phyloP scores from a whole-genome alignment of 495 filamentous ascomycete genomes.

The Penicillium pancosmium region DNA sequence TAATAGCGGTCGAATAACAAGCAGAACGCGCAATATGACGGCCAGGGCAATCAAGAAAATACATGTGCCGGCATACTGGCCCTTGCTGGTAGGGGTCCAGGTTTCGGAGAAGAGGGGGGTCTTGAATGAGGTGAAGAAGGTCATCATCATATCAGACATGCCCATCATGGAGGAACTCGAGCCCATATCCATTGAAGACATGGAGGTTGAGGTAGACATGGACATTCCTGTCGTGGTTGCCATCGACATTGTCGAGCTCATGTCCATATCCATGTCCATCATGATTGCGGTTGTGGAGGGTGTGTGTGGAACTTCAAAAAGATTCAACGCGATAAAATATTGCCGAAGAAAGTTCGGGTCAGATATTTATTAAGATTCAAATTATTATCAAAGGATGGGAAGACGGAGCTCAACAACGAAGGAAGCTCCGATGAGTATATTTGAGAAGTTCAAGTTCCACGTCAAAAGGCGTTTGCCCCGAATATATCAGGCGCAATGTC shows the following conservation, averaged over 20 bases:
- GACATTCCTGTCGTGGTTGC: slow-evolving; percentile 18
- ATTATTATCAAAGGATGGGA: background rate
- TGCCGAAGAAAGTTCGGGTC: background rate
- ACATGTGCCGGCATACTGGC: slow-evolving; percentile 35
- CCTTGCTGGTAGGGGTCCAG: slow-evolving; percentile 27
- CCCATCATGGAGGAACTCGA: slow-evolving; percentile 18
- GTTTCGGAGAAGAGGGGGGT: slow-evolving; percentile 28
- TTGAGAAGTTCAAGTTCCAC: slow-evolving; percentile 6
- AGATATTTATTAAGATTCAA: background rate
- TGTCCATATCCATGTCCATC: slow-evolving; percentile 26
- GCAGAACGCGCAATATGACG: slow-evolving; percentile 28
- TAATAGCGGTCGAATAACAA: slow-evolving; percentile 28
- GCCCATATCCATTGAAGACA: slow-evolving; percentile 23
- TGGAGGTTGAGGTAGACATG: slow-evolving; percentile 22
- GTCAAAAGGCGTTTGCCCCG: background rate
- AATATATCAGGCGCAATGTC: background rate
- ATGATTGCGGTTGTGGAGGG: slow-evolving; percentile 10
- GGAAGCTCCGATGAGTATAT: slow-evolving; percentile 4
- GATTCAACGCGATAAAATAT: background rate
- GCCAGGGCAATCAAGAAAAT: slow-evolving; percentile 35
- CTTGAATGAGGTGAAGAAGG: slow-evolving; percentile 31
- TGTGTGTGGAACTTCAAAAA: background rate
- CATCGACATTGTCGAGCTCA: slow-evolving; percentile 14
- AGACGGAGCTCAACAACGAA: background rate
- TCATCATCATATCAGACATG: slow-evolving; percentile 36